Base-by-base conservation (phyloP, 2,329 filamentous ascomycete genomes). In the Fusarium brachygibbosum region DNA sequence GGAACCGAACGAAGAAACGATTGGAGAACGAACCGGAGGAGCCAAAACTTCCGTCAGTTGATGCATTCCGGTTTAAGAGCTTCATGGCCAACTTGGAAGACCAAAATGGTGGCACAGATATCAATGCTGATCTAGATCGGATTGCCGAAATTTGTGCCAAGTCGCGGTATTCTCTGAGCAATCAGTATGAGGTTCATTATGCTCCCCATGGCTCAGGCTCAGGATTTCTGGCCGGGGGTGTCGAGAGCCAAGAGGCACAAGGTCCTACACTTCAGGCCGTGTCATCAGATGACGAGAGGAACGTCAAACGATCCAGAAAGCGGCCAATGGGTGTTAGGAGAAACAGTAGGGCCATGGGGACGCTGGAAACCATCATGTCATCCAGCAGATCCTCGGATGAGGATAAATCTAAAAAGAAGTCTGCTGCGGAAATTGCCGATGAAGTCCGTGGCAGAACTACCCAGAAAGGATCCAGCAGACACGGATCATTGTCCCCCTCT, bases 101-200 rank as follows among this genome's bases (percentile, higher is more conserved):
- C 2, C 79, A 82, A 50, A 79, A 80, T 51, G 74, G 73, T 6
- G 78, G 78, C 8, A 79, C 78, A 49, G 82, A 86, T 60, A 87
- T 90, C 62, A 82, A 82, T 52, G 81, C 87, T 14, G 87, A 90
- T 71, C 79, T 91, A 50, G 88, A 90, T 65, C 84, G 87, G 40
- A 90, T 91, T 71, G 88, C 88, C 13, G 88, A 90, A 76, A 90
- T 91, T 32, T 91, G 88, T 77, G 88, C 88, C 37, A 83, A 86
- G 34, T 90, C 88, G 14, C 84, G 86, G 42, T 90, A 90, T 75
- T 90, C 88, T 40, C 75, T 90, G 52, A 90, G 88, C 76, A 89
- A 90, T 75, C 88, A 90, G 74, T 90, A 90, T 71, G 88, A 90
- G 72, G 87, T 89, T 9, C 88, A 91, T 69, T 86, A 90, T 62